phyloP scores from a whole-genome alignment of 2,329 filamentous ascomycete species.

The Alternaria hordeiaustralica region DNA sequence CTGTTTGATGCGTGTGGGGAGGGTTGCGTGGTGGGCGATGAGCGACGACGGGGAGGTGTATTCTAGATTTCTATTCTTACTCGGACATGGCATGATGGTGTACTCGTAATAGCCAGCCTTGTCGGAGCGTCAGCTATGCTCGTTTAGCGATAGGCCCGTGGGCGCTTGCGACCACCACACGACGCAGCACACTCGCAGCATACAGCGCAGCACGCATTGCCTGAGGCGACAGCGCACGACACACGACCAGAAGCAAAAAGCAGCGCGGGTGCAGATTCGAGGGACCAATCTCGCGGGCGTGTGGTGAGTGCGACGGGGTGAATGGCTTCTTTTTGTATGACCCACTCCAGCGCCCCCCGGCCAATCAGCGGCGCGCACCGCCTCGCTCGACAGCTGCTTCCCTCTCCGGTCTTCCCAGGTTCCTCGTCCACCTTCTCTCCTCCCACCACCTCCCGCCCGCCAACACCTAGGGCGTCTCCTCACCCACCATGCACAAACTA shows the following conservation, averaged over 20 bases:
- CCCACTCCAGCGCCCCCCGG: neutral
- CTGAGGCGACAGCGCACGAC: neutral
- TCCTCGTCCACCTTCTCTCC: slow-evolving; percentile 28
- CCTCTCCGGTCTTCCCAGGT: slow-evolving; percentile 16
- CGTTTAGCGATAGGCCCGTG: slow-evolving; percentile 15
- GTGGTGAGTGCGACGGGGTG: neutral
- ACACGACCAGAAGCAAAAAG: slow-evolving; percentile 1
- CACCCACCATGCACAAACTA: slow-evolving; percentile 68
- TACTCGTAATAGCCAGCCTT: slow-evolving; percentile 6
- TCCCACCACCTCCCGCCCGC: slow-evolving; percentile 30
- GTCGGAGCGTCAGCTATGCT: slow-evolving; percentile 12
- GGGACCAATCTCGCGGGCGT: slow-evolving; percentile 1
- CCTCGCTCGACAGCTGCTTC: slow-evolving; percentile 18
- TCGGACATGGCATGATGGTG: slow-evolving; percentile 18
- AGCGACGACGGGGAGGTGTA: neutral
- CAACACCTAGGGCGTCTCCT: slow-evolving; percentile 36
- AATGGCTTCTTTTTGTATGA: slow-evolving; percentile 8
- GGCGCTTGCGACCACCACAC: slow-evolving; percentile 6
- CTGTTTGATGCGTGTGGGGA: slow-evolving; percentile 3
- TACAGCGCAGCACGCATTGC: slow-evolving; percentile 17
- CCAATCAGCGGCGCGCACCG: slow-evolving; percentile 11
- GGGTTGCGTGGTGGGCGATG: neutral
- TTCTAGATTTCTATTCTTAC: slow-evolving; percentile 12
- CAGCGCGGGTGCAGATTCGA: neutral
- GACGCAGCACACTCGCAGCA: neutral